Evolutionary conservation across 495 filamentous ascomycete genomes (phyloP).

Genomic region (Pseudomonodictys pantanalensis): DNA sequence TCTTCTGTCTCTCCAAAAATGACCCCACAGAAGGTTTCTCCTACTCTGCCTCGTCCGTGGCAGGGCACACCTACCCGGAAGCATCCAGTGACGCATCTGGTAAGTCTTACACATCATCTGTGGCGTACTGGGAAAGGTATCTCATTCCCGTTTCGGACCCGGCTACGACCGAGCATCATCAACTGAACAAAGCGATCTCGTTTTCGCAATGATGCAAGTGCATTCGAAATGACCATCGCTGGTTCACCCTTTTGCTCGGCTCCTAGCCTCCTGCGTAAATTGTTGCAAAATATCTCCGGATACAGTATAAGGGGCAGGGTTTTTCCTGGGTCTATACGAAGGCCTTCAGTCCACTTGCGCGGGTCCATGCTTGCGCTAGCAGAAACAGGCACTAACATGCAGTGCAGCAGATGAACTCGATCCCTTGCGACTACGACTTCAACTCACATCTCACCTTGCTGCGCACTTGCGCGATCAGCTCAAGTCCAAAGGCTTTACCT

Average conservation of each 20-base stretch:
- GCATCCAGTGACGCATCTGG: conserved; percentile 1
- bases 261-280: too few relatives aligned
- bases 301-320: too few relatives aligned
- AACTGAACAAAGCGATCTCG: too few relatives aligned
- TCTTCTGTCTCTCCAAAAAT: conserved; percentile 70
- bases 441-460: conserved; percentile 62
- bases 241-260: too few relatives aligned
- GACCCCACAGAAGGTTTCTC: conserved; percentile 78
- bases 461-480: conserved; percentile 65
- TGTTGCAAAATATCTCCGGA: too few relatives aligned
- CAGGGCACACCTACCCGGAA: conserved; percentile 57
- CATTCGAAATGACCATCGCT: too few relatives aligned
- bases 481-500: conserved; percentile 77
- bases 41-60: conserved; percentile 65
- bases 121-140: too few relatives aligned
- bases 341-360: too few relatives aligned
- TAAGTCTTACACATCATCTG: conserved; percentile 19
- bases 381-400: not conserved
- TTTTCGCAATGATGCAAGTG: too few relatives aligned
- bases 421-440: conserved; percentile 36
- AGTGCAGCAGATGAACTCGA: conserved; percentile 10
- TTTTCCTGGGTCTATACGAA: not conserved
- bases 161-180: too few relatives aligned
- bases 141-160: too few relatives aligned
- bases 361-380: not conserved